Percentiles rank a stretch among this genome's conserved stretches.
Conservation (phyloP, 2,329 filamentous ascomycete genomes). For the Exophiala sp. region DNA sequence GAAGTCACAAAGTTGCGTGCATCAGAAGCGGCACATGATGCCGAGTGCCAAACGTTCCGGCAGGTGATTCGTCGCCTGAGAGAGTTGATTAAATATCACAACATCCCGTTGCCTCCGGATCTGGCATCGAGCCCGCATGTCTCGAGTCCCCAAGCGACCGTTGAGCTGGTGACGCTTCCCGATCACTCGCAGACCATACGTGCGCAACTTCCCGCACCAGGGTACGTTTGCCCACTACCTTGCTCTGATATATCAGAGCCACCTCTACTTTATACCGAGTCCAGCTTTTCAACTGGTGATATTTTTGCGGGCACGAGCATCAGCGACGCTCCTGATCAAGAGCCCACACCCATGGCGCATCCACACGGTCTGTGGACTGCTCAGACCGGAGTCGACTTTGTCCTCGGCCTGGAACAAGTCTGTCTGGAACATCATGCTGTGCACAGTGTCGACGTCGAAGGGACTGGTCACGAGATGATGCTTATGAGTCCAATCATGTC, state of each 20-base stretch:
- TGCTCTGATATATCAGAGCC: slow-evolving; percentile 1
- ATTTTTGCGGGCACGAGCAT: slow-evolving; percentile 8
- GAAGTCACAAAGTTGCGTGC: slow-evolving; percentile 30
- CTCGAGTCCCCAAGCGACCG: slow-evolving; percentile 14
- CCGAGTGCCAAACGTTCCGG: slow-evolving; percentile 12
- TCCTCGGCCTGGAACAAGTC: slow-evolving; percentile 32
- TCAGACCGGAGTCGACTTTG: slow-evolving; percentile 34
- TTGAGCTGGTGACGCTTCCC: slow-evolving; percentile 16
- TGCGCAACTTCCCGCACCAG: slow-evolving; percentile 11
- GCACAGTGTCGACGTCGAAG: slow-evolving; percentile 18
- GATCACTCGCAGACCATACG: slow-evolving; percentile 17
- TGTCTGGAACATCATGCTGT: slow-evolving; percentile 28
- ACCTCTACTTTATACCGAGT: slow-evolving; percentile 4
- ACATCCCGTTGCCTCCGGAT: slow-evolving; percentile 19
- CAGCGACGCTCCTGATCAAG: slow-evolving; percentile 7
- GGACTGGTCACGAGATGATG: slow-evolving; percentile 31
- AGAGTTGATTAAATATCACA: slow-evolving; percentile 22
- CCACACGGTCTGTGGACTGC: slow-evolving; percentile 30
- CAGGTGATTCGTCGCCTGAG: slow-evolving; percentile 22
- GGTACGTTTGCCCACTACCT: not conserved
- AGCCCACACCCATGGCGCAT: slow-evolving; percentile 20
- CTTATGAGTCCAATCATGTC: slow-evolving; percentile 30
- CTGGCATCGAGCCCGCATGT: slow-evolving; percentile 19
- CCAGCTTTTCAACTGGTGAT: slow-evolving; percentile 7
- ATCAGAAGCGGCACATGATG: slow-evolving; percentile 23